Evolutionary conservation across 768 basidiomycete species (phyloP).

Genomic region (Phaeotremella fagi): DNA sequence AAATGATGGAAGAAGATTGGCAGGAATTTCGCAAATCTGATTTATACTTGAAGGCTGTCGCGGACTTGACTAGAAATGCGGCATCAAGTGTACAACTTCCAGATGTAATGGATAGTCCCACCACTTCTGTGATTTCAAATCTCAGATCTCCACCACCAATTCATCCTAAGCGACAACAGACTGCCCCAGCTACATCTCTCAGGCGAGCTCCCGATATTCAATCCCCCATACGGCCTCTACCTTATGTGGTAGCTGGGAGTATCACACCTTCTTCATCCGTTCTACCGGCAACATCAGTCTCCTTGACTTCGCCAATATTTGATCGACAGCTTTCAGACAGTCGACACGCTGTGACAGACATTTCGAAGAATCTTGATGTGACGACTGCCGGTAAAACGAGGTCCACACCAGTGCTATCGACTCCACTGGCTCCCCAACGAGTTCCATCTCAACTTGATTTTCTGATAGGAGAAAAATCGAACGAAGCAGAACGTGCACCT

Average conservation of each 20-base stretch:
- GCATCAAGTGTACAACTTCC: background rate
- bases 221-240: slow-evolving; percentile 9
- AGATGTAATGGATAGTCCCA: background rate
- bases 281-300: slow-evolving; percentile 15
- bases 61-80: slow-evolving; percentile 48
- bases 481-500: background rate
- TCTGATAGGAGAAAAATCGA: slow-evolving; percentile 18
- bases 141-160: background rate
- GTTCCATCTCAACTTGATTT: slow-evolving; percentile 32
- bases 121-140: no score
- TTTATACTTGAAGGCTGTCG: slow-evolving; percentile 83
- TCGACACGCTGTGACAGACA: background rate
- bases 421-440: slow-evolving; percentile 15
- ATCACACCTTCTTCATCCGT: slow-evolving; percentile 15
- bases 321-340: slow-evolving; percentile 7
- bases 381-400: background rate
- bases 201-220: background rate
- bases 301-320: slow-evolving; percentile 20
- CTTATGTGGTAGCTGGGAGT: slow-evolving; percentile 6
- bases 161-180: slow-evolving; percentile 2
- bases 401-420: background rate
- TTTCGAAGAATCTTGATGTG: slow-evolving; percentile 3
- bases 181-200: slow-evolving; percentile 4
- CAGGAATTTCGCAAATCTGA: slow-evolving; percentile 82
- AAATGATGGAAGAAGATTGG: slow-evolving; percentile 84